Evolutionary conservation across 1,284 basidiomycete species (phyloP).

Genomic region (Fistulina hepatica): DNA sequence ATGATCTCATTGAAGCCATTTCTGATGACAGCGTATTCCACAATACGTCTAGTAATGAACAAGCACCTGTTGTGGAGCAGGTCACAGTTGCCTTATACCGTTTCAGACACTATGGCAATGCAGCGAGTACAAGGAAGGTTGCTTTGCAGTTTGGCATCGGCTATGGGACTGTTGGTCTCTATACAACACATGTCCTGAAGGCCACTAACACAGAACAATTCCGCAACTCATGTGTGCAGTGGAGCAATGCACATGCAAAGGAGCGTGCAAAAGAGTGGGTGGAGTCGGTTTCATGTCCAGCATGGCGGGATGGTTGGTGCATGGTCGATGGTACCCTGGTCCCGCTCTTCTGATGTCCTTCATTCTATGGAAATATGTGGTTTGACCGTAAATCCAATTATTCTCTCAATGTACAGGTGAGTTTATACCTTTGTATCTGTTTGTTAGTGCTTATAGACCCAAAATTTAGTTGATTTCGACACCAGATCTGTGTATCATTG

Average conservation of each 20-base stretch:
- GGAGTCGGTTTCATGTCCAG: conserved; percentile 18
- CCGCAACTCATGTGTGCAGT: conserved; percentile 1
- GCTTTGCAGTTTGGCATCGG: conserved; percentile 12
- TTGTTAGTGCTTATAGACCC: conserved; percentile 1
- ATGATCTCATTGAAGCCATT: conserved; percentile 16
- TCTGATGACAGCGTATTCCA: conserved; percentile 15
- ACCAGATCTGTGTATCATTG: conserved; percentile 24
- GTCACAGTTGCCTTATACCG: conserved; percentile 16
- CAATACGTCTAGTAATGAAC: conserved; percentile 13
- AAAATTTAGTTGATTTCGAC: conserved; percentile 16
- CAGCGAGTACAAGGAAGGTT: conserved; percentile 10
- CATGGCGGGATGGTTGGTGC: conserved; percentile 23
- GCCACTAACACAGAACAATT: conserved; percentile 11
- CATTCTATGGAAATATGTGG: conserved; percentile 21
- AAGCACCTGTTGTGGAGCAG: conserved; percentile 16
- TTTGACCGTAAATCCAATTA: conserved; percentile 27
- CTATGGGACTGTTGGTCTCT: conserved; percentile 18
- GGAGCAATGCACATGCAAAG: conserved; percentile 3
- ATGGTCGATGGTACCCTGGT: conserved; percentile 27
- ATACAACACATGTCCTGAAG: conserved; percentile 14
- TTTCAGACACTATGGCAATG: conserved; percentile 18
- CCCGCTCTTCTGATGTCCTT: conserved; percentile 19
- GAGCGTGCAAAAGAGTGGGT: conserved; percentile 13
- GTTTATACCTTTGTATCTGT: conserved; percentile 3
- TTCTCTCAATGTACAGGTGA: conserved; percentile 25